Base-by-base conservation (phyloP, 345 rosid genomes). In the Aquilaria sinensis region DNA sequence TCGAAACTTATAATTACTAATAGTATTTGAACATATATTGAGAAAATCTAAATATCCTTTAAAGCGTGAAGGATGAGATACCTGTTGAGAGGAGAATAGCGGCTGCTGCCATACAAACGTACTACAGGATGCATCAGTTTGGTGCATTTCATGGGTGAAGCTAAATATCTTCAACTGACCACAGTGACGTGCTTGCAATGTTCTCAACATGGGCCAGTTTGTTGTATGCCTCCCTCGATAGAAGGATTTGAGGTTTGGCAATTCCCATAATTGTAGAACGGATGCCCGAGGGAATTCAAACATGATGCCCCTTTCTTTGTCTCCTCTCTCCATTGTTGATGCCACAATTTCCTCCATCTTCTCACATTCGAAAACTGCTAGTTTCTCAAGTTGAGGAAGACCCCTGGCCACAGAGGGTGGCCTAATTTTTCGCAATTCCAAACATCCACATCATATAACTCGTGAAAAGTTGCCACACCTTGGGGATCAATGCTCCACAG, bases 321-420 rank as follows among this genome's bases (percentile, higher is more conserved):
- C 69, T n/a, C n/a, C n/a, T n/a, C n/a, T n/a, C n/a, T n/a, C n/a
- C n/a, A n/a, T n/a, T 47, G 41, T 60, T 5, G 2, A 3, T 0
- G 64, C 41, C 7, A 75, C n/a, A 54, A 59, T 43, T 63, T 72
- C 58, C 60, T 74, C 67, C 47, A 31, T 0, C 15, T 3, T 12
- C 15, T 3, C 12, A 47, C 74, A 57, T 0, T 5, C 0, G 6
- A 1, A 0, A 15, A 74, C 3, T 2, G 0, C 47, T 4, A 68
- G 31, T 30, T 15, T 10, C 15, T 55, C 34, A 43, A 74, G 64
- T 51, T 53, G 50, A 9, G 0, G 2, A 5, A 78, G 73, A 3
- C 10, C 60, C 34, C 6, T 74, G 5, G 67, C 73, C 2, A 62
- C 1, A 1, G 74, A 58, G 8, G 32, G 41, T 16, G 77, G 56